Conservation (phyloP, 1,284 basidiomycete species). For the Microbotryum silenes-acaulis region DNA sequence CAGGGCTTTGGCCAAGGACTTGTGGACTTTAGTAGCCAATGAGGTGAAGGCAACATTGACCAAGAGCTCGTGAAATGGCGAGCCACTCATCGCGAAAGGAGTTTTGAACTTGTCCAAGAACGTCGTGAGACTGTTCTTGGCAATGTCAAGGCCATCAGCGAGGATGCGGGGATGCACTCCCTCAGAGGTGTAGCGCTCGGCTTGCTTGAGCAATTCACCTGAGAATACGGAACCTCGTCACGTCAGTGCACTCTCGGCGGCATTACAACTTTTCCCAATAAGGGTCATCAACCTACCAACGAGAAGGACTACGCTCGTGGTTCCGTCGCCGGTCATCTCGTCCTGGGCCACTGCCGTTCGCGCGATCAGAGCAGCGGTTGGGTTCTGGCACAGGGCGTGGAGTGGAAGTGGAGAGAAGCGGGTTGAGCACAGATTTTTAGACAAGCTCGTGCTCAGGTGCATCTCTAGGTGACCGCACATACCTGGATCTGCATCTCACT, state of each 20-base stretch:
- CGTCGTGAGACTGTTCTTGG: constrained; percentile 61
- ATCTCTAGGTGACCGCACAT: constrained; percentile 27
- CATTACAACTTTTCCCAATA: background rate
- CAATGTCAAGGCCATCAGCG: constrained; percentile 90
- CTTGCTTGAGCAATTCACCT: constrained; percentile 90
- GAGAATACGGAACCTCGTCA: background rate
- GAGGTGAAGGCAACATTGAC: constrained; percentile 92
- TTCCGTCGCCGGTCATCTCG: constrained; percentile 98
- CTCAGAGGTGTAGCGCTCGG: constrained; percentile 94
- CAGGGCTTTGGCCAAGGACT: constrained; percentile 75
- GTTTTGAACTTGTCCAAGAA: constrained; percentile 87
- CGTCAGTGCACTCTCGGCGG: background rate
- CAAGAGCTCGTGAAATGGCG: constrained; percentile 77
- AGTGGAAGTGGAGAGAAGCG: constrained; percentile 10
- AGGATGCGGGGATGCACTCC: constrained; percentile 97
- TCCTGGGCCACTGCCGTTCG: constrained; percentile 97
- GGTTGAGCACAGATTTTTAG: background rate
- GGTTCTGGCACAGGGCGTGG: constrained; percentile 52
- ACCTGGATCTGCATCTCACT: constrained; percentile 99
- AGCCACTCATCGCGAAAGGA: constrained; percentile 46
- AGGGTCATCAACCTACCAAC: constrained; percentile 50
- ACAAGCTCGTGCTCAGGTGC: background rate
- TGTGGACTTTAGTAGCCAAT: constrained; percentile 85
- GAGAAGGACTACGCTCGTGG: constrained; percentile 91
- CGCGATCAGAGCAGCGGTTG: constrained; percentile 98